These are phyloP conservation scores for Ceriops decandra DNA, from an alignment of 345 rosid species.

Conservation along the genomic window DNA sequence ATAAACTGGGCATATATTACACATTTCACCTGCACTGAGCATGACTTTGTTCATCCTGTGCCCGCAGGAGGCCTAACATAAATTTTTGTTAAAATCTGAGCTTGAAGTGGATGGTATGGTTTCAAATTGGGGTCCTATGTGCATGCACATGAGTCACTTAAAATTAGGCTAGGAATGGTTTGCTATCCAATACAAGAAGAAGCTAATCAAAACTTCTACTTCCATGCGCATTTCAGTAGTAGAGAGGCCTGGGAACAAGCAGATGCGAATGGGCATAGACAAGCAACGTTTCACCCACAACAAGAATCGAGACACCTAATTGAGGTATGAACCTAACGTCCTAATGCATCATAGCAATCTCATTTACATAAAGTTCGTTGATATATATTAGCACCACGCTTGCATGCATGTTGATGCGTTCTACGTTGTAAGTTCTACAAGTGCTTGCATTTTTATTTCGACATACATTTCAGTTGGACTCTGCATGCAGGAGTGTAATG, in stretches of 20 bases:
- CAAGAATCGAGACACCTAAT: constrained; percentile 18
- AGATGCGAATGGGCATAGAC: constrained; percentile 27
- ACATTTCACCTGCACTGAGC: no score
- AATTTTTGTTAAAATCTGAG: no score
- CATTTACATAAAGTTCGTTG: not conserved
- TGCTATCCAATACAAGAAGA: not conserved
- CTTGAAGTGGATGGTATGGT: no score
- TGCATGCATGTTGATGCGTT: not conserved
- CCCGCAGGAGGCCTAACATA: no score
- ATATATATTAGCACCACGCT: not conserved
- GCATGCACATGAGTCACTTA: no score
- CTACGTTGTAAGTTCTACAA: no score
- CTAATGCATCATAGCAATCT: not conserved
- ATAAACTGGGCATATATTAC: no score
- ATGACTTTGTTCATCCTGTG: no score
- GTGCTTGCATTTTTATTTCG: not conserved
- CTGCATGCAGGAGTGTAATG: constrained; percentile 26
- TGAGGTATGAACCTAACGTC: constrained; percentile 23
- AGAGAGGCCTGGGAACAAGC: constrained; percentile 30
- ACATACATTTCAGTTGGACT: not conserved
- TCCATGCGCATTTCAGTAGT: constrained; percentile 13
- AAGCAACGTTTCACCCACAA: constrained; percentile 21
- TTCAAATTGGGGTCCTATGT: no score
- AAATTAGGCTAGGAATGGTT: not conserved
- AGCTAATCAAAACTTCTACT: not conserved